phyloP scores from a whole-genome alignment of 208 protist species.

The Leishmania guyanensis region DNA sequence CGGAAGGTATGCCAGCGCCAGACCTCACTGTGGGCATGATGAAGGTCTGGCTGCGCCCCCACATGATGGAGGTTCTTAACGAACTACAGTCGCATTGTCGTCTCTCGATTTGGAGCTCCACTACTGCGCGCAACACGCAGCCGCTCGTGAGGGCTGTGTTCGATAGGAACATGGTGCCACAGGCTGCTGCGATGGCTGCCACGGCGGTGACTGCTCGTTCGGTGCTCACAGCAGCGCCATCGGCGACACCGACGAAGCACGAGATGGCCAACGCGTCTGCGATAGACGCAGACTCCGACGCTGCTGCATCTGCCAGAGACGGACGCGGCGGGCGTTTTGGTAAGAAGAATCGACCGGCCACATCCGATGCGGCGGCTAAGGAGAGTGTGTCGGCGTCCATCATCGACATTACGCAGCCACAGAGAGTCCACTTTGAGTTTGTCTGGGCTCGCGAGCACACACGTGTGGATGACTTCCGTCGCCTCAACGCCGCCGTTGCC shows the following conservation, averaged over 20 bases:
- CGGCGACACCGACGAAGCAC: neutral
- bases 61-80: slow-evolving; percentile 59
- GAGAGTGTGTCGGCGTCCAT: neutral
- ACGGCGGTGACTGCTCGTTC: neutral
- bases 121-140: slow-evolving; percentile 79
- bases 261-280: neutral
- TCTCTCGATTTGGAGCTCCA: slow-evolving; percentile 90
- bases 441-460: slow-evolving; percentile 90
- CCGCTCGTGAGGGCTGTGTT: slow-evolving; percentile 85
- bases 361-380: neutral
- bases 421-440: slow-evolving; percentile 66
- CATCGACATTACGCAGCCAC: neutral
- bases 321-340: slow-evolving; percentile 8
- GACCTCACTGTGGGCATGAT: slow-evolving; percentile 76
- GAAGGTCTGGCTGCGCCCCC: slow-evolving; percentile 84
- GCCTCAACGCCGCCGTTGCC: slow-evolving; percentile 42
- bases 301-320: neutral
- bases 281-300: neutral
- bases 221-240: neutral
- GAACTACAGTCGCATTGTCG: slow-evolving; percentile 73
- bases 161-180: slow-evolving; percentile 17
- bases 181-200: neutral
- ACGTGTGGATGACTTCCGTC: slow-evolving; percentile 72
- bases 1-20: slow-evolving; percentile 54
- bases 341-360: slow-evolving; percentile 12